Base-by-base conservation (phyloP, 257 asterid genomes). In the Solanum verrucosum region DNA sequence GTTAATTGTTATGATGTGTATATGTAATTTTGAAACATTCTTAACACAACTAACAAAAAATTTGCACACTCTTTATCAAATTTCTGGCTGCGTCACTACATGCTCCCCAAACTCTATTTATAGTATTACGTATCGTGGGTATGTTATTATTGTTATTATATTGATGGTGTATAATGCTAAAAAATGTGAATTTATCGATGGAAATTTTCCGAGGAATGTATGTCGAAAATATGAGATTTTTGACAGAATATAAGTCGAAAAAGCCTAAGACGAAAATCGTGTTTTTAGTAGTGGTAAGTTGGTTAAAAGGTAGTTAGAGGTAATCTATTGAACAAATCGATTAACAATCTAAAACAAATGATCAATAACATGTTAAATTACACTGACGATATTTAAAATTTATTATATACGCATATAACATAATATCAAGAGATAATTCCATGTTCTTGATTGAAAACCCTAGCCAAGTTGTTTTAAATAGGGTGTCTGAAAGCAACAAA, bases 391-490 rank as follows among this genome's bases (percentile, higher is more conserved):
- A 7, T 29, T 1, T 14, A 14, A 29, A 70, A 68, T 68, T 29
- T 18, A 29, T 14, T 71, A 15, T 71, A 70, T 8, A 56, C 63
- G 13, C 11, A 71, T 31, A 7, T 71, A 70, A 70, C 18, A 18
- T 14, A 29, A 14, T 27, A 27, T 27, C 3, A 86, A 86, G 86
- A 77, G 72, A 9, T 60, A 77, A 29, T 70, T 84, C 73, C 59
- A 73, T 84, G 81, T 86, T 85, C 35, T 75, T 74, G 37, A 84
- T 90, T 29, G 84, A 74, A 10, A 85, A 59, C 73, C 87, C 85
- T 88, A 86, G 84, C 91, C 93, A 73, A 90, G 29, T 89, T 72
- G 88, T 85, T 63, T 70, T 40, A 65, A 44, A 67, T 79, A 70
- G 82, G 87, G 67, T 83, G 88, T 72, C 86, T 21, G 31, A 56